Conservation (phyloP, 441 rosid genomes). For the Mallotus repandus region DNA sequence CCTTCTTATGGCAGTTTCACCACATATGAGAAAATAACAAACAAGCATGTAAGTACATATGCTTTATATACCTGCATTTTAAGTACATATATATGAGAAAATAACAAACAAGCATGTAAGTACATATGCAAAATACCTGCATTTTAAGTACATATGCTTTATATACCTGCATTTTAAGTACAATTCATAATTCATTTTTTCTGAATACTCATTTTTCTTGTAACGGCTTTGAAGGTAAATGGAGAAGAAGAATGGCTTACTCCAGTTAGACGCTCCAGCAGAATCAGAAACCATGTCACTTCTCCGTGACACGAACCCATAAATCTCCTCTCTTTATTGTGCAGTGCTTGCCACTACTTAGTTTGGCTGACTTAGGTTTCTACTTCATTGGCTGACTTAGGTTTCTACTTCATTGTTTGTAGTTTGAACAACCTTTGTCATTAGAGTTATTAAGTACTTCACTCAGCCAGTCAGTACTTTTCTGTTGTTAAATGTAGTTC, state of each 20-base stretch:
- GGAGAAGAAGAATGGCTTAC: constrained; percentile 35
- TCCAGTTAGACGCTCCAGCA: constrained; percentile 87
- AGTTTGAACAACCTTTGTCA: too few species aligned
- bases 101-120: too few species aligned
- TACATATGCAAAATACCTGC: too few species aligned
- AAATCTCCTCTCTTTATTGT: neutral
- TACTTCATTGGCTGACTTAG: constrained; percentile 15
- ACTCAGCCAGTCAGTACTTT: neutral
- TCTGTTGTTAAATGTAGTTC: neutral
- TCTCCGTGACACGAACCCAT: constrained; percentile 39
- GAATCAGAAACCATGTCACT: constrained; percentile 58
- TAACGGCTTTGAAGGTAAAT: too few species aligned
- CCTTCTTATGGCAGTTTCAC: constrained; percentile 85
- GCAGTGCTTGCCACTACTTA: neutral
- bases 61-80: neutral
- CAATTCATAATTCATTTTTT: too few species aligned
- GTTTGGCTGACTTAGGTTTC: too few species aligned
- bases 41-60: constrained; percentile 56
- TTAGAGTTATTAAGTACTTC: neutral
- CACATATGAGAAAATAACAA: constrained; percentile 63
- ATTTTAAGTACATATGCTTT: too few species aligned
- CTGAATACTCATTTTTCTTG: too few species aligned
- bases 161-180: too few species aligned
- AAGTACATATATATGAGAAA: too few species aligned
- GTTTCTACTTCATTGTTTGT: constrained; percentile 1